phyloP scores from a whole-genome alignment of 73 alveolate species.

The Urostyla sp. region DNA sequence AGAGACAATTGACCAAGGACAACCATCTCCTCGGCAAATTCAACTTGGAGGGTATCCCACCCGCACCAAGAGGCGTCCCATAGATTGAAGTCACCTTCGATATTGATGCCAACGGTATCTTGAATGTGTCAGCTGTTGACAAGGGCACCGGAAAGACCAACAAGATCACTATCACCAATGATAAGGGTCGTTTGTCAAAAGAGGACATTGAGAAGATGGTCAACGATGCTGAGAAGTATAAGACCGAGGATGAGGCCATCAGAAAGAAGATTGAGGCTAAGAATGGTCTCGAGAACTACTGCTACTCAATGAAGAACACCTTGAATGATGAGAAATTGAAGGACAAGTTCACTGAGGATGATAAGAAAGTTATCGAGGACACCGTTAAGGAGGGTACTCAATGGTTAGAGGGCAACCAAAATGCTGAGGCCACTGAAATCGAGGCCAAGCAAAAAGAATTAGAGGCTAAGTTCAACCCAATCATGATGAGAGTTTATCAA shows the following conservation, averaged over 20 bases:
- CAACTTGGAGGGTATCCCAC: conserved; percentile 83
- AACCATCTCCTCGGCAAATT: conserved; percentile 96
- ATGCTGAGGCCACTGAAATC: conserved; percentile 78
- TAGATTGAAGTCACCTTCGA: conserved; percentile 70
- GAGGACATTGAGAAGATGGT: conserved; percentile 87
- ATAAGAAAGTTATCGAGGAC: conserved; percentile 79
- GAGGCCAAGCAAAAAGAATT: conserved; percentile 87
- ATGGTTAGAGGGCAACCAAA: conserved; percentile 84
- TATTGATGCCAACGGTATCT: conserved; percentile 75
- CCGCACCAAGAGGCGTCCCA: conserved; percentile 74
- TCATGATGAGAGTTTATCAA: conserved; percentile 93
- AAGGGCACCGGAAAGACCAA: conserved; percentile 67
- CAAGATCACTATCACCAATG: conserved; percentile 82
- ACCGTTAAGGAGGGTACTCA: conserved; percentile 74
- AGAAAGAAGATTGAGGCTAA: conserved; percentile 89
- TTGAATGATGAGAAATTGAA: conserved; percentile 89
- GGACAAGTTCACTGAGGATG: conserved; percentile 85
- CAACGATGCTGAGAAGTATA: conserved; percentile 90
- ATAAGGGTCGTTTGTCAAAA: conserved; percentile 78
- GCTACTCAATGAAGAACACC: conserved; percentile 85
- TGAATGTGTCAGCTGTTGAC: conserved; percentile 84
- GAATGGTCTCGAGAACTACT: conserved; percentile 87
- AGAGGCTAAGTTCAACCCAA: conserved; percentile 90
- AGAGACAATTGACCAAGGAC: conserved; percentile 95
- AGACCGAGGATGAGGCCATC: conserved; percentile 85